A percentile compares a stretch with the other conserved stretches of the same genome.
These are phyloP conservation scores for Balakata baccata DNA, from an alignment of 345 rosid species.

Conservation along the genomic window DNA sequence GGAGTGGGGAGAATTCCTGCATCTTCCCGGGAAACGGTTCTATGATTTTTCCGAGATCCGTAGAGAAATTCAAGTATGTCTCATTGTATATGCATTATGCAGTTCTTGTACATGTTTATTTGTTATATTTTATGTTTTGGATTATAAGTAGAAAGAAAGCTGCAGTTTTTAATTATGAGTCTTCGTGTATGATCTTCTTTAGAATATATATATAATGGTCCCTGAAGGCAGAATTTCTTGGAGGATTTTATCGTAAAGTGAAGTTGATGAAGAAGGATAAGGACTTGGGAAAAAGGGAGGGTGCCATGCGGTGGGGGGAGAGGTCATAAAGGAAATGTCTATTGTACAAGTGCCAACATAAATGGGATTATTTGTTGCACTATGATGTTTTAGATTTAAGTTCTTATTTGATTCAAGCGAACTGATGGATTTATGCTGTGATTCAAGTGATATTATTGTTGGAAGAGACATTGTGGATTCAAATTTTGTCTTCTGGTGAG, in stretches of 20 bases:
- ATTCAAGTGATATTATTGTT: background rate
- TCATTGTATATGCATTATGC: background rate
- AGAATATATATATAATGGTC: too few species aligned
- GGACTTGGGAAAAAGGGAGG: too few species aligned
- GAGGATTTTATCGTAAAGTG: background rate
- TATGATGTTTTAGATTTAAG: background rate
- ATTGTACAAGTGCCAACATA: too few species aligned
- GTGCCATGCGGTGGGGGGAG: background rate
- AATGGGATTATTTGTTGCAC: background rate
- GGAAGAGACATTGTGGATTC: background rate
- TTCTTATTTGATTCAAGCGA: background rate
- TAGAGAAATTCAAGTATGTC: slow-evolving; percentile 75
- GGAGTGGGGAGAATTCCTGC: slow-evolving; percentile 95
- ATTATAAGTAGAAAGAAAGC: background rate
- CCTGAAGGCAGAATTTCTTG: background rate
- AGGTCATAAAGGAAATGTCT: background rate
- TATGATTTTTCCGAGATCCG: slow-evolving; percentile 90
- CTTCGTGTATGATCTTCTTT: background rate
- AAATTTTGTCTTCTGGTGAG: background rate
- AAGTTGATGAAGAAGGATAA: background rate
- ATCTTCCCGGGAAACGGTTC: slow-evolving; percentile 71
- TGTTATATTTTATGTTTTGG: background rate
- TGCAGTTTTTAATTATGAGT: background rate
- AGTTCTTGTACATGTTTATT: background rate
- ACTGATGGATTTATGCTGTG: background rate